Conservation (phyloP, 805 yeast genomes). For the Candida piceae region DNA sequence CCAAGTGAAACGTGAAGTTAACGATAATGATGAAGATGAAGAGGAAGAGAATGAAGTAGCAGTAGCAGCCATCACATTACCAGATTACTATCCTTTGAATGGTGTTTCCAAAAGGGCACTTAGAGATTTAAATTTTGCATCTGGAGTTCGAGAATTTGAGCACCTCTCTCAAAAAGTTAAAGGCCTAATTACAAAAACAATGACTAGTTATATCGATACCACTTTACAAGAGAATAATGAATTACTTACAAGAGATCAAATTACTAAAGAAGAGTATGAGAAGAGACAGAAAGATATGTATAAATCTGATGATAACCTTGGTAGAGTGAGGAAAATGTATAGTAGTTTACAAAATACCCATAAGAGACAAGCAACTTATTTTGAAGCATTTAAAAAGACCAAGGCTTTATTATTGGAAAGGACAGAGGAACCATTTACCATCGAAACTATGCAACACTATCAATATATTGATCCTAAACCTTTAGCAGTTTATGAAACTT, state of each 20-base stretch:
- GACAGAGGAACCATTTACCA: constrained; percentile 18
- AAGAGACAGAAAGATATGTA: constrained; percentile 8
- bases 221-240: constrained; percentile 16
- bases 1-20: too few relatives aligned
- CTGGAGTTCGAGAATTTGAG: too few relatives aligned
- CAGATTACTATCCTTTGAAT: constrained; percentile 22
- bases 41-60: neutral
- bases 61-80: constrained; percentile 12
- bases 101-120: constrained; percentile 10
- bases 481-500: constrained; percentile 19
- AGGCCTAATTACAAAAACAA: constrained; percentile 10
- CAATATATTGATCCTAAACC: constrained; percentile 9
- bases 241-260: constrained; percentile 8
- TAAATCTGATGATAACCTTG: constrained; percentile 10
- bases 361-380: constrained; percentile 6
- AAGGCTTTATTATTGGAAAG: constrained; percentile 21
- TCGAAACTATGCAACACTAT: constrained; percentile 22
- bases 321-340: constrained; percentile 9
- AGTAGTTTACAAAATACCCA: constrained; percentile 4
- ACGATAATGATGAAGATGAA: neutral
- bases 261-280: constrained; percentile 12
- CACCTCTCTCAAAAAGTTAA: too few relatives aligned
- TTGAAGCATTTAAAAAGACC: constrained; percentile 12
- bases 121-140: constrained; percentile 7
- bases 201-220: constrained; percentile 13